Percentiles rank a stretch among this genome's conserved stretches.
These are phyloP conservation scores for Wickerhamomyces rabaulensis DNA, from an alignment of 805 yeast species.

Conservation along the genomic window DNA sequence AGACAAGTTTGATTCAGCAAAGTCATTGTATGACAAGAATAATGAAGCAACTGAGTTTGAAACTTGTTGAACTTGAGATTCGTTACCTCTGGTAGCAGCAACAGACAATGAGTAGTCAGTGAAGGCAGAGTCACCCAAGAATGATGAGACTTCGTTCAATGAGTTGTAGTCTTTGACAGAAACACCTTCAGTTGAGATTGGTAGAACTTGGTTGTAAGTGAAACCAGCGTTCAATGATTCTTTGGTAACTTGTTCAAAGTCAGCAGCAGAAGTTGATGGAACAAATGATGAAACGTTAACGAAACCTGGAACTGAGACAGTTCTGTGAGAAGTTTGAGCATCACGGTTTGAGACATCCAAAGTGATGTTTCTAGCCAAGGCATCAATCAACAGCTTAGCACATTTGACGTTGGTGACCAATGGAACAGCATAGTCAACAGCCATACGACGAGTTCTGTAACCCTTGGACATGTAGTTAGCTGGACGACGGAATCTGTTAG, in stretches of 20 bases:
- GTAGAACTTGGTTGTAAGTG: conserved; percentile 77
- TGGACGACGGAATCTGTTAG: conserved; percentile 97
- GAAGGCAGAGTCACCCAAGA: conserved; percentile 54
- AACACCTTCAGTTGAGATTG: conserved; percentile 60
- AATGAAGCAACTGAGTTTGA: conserved; percentile 69
- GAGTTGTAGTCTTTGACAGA: conserved; percentile 61
- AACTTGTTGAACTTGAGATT: conserved; percentile 54
- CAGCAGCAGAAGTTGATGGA: conserved; percentile 52
- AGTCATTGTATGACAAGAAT: conserved; percentile 74
- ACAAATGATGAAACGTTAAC: conserved; percentile 76
- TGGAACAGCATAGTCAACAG: conserved; percentile 97
- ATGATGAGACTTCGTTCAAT: conserved; percentile 52
- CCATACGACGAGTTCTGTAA: conserved; percentile 98
- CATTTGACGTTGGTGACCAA: conserved; percentile 95
- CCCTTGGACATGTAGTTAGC: conserved; percentile 97
- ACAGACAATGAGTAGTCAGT: conserved; percentile 81
- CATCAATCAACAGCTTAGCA: conserved; percentile 94
- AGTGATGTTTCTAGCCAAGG: conserved; percentile 65
- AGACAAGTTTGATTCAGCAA: conserved; percentile 61
- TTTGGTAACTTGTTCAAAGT: conserved; percentile 64
- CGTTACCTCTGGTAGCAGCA: conserved; percentile 74
- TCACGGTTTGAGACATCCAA: conserved; percentile 73
- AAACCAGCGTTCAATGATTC: conserved; percentile 80
- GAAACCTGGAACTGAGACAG: conserved; percentile 80
- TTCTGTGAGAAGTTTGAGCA: conserved; percentile 85